Evolutionary conservation across 1,284 basidiomycete species (phyloP).

Genomic region (Ceratobasidium theobromae): DNA sequence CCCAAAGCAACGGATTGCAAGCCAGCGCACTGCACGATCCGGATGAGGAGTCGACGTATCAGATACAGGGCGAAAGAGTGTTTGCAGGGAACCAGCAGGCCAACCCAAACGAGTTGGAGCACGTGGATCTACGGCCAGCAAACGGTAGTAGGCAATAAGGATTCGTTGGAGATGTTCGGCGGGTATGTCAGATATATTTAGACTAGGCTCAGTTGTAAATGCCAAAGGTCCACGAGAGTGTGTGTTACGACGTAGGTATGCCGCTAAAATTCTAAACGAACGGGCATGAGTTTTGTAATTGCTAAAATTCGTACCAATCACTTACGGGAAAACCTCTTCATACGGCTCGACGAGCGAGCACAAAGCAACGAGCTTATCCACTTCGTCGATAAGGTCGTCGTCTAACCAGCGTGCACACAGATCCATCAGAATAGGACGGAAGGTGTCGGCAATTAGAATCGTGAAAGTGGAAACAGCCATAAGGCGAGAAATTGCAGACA

Average conservation of each 20-base stretch:
- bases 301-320: conserved; percentile 37
- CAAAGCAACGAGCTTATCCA: conserved; percentile 61
- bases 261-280: conserved; percentile 51
- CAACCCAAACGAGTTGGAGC: conserved; percentile 65
- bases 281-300: neutral
- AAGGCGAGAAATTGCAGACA: conserved; percentile 52
- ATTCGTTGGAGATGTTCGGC: conserved; percentile 58
- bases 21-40: conserved; percentile 63
- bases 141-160: conserved; percentile 77
- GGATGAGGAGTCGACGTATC: conserved; percentile 47
- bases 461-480: conserved; percentile 58
- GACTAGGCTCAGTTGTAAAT: conserved; percentile 42
- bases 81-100: conserved; percentile 61
- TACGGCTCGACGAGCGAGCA: conserved; percentile 65
- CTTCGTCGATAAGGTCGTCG: conserved; percentile 47
- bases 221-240: conserved; percentile 59
- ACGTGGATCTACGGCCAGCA: conserved; percentile 69
- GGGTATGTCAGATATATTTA: conserved; percentile 46
- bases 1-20: conserved; percentile 77
- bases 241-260: conserved; percentile 50
- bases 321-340: conserved; percentile 75
- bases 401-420: conserved; percentile 70
- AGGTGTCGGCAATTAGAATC: conserved; percentile 55
- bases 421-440: conserved; percentile 69
- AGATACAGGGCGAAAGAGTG: conserved; percentile 54